phyloP scores from a whole-genome alignment of 352 stramenopile species.

The Achlya hypogyna region DNA sequence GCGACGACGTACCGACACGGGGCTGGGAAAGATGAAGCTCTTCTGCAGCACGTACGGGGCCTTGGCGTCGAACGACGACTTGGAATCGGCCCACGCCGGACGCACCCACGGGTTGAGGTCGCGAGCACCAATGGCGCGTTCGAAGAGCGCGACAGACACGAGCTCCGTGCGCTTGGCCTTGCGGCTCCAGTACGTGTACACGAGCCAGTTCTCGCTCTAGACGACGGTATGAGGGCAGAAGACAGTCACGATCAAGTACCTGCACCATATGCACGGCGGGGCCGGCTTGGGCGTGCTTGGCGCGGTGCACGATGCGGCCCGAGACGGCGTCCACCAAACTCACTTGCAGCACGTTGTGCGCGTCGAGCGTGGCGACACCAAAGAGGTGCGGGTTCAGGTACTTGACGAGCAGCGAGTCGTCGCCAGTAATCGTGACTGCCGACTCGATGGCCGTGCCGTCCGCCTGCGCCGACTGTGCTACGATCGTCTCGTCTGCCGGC shows the following conservation, averaged over 20 bases:
- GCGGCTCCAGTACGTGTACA: slow-evolving; percentile 95
- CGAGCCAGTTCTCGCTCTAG: slow-evolving; percentile 93
- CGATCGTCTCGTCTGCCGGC: slow-evolving; percentile 42
- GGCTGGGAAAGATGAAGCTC: slow-evolving; percentile 88
- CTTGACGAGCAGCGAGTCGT: slow-evolving; percentile 95
- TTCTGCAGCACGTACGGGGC: slow-evolving; percentile 90
- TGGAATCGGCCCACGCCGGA: slow-evolving; percentile 79
- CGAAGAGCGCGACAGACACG: slow-evolving; percentile 86
- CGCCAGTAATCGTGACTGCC: slow-evolving; percentile 80
- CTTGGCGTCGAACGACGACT: slow-evolving; percentile 88
- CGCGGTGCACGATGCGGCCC: slow-evolving; percentile 88
- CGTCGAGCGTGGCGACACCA: slow-evolving; percentile 79
- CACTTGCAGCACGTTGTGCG: slow-evolving; percentile 68
- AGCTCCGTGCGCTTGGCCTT: slow-evolving; percentile 80
- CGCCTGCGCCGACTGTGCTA: slow-evolving; percentile 46
- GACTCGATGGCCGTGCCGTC: slow-evolving; percentile 62
- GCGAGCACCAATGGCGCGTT: slow-evolving; percentile 93
- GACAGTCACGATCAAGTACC: slow-evolving; percentile 22
- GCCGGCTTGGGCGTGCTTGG: slow-evolving; percentile 72
- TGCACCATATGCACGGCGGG: slow-evolving; percentile 59
- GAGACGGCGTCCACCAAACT: slow-evolving; percentile 93
- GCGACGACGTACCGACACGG: slow-evolving; percentile 50
- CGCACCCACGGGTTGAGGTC: slow-evolving; percentile 91
- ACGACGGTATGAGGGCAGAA: background rate
- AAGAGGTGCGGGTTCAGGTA: slow-evolving; percentile 97